phyloP scores from a whole-genome alignment of 192 early-diverging fungal species.

The Dispira parvispora region DNA sequence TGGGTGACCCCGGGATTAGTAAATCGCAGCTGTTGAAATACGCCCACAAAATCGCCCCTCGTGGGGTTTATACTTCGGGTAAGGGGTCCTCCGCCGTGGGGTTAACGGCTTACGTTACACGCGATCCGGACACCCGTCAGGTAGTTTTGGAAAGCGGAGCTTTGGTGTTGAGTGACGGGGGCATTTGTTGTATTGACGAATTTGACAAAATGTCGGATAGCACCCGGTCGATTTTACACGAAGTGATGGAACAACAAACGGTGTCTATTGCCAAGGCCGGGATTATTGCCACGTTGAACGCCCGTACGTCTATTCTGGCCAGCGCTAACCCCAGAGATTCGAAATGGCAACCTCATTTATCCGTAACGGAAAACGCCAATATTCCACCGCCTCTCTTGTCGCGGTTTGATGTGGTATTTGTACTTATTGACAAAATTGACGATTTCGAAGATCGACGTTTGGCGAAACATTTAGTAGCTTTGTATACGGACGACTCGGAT shows the following conservation, averaged over 20 bases:
- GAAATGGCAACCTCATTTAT: constrained; percentile 65
- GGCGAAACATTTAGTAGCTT: constrained; percentile 71
- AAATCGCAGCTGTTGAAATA: constrained; percentile 90
- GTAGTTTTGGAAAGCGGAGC: constrained; percentile 94
- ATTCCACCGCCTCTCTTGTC: constrained; percentile 88
- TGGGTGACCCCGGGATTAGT: constrained; percentile 91
- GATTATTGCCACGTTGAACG: constrained; percentile 94
- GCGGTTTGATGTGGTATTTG: constrained; percentile 85
- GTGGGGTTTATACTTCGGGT: constrained; percentile 92
- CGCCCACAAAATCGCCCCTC: constrained; percentile 83
- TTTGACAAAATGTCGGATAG: constrained; percentile 98
- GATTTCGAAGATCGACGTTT: constrained; percentile 70
- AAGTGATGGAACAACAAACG: constrained; percentile 99
- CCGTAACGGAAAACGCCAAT: constrained; percentile 77
- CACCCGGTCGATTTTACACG: constrained; percentile 86
- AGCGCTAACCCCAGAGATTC: constrained; percentile 89
- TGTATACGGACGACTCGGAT: constrained; percentile 60
- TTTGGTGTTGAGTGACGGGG: constrained; percentile 85
- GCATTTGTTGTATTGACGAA: constrained; percentile 96
- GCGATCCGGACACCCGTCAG: constrained; percentile 90
- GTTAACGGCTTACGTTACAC: constrained; percentile 86
- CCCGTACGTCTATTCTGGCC: constrained; percentile 86
- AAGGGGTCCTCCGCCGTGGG: constrained; percentile 95
- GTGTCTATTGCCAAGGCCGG: constrained; percentile 97
- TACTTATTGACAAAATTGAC: constrained; percentile 82